A percentile compares a stretch with the other conserved stretches of the same genome.
phyloP scores from a whole-genome alignment of 768 basidiomycete species.

The Leccinum rimulosum region DNA sequence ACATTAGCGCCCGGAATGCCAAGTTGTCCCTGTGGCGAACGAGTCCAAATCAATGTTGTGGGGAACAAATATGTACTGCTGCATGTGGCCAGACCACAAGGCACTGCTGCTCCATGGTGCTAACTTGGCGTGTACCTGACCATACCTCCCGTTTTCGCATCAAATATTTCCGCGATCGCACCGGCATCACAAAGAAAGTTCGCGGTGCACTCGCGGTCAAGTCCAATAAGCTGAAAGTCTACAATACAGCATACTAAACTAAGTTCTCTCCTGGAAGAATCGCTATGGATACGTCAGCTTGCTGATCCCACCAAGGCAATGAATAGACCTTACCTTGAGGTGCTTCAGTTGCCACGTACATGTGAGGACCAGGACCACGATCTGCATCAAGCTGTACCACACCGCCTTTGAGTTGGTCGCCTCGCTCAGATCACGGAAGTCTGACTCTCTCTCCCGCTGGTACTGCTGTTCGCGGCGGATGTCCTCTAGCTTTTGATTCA shows the following conservation, averaged over 20 bases:
- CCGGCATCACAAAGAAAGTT: background rate
- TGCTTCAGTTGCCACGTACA: slow-evolving; percentile 94
- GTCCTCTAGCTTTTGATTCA: slow-evolving; percentile 92
- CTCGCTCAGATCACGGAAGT: slow-evolving; percentile 88
- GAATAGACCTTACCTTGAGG: slow-evolving; percentile 61
- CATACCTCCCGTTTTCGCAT: background rate
- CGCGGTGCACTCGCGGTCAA: background rate
- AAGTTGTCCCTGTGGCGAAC: background rate
- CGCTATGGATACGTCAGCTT: slow-evolving; percentile 42
- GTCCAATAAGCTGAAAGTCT: slow-evolving; percentile 8
- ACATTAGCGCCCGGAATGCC: background rate
- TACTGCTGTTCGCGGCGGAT: slow-evolving; percentile 96
- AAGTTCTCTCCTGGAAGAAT: slow-evolving; percentile 85
- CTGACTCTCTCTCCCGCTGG: slow-evolving; percentile 91
- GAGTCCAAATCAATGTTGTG: background rate
- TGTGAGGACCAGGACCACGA: slow-evolving; percentile 76
- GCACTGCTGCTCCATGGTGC: background rate
- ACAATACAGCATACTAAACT: slow-evolving; percentile 9
- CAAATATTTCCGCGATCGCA: background rate
- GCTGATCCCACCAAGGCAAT: background rate
- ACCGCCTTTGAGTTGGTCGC: slow-evolving; percentile 87
- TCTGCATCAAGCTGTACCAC: slow-evolving; percentile 92
- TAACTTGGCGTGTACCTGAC: slow-evolving; percentile 3
- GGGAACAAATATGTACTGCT: background rate
- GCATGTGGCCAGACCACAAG: background rate